Conservation (phyloP, 768 basidiomycete species). For the Sporobolomyces phaffii region DNA sequence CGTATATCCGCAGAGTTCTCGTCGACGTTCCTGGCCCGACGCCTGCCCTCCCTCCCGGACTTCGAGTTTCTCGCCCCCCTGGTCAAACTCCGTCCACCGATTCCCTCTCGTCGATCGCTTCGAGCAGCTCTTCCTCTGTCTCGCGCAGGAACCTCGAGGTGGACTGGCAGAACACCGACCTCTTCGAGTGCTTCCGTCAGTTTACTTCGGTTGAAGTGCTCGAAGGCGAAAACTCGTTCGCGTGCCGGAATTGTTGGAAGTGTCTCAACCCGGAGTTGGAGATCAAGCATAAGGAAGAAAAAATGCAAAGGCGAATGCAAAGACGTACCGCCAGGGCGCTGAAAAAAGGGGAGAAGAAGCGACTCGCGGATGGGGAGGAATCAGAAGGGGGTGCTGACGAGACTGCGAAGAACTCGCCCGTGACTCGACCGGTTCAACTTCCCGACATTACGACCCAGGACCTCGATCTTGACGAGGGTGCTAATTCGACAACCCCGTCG, state of each 20-base stretch:
- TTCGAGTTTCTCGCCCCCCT: slow-evolving; percentile 38
- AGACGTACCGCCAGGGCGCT: slow-evolving; percentile 14
- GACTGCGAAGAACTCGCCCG: slow-evolving; percentile 42
- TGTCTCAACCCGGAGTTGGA: slow-evolving; percentile 56
- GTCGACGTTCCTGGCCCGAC: slow-evolving; percentile 38
- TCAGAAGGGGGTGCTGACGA: background rate
- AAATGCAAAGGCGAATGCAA: slow-evolving; percentile 45
- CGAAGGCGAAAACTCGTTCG: slow-evolving; percentile 90
- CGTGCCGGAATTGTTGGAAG: slow-evolving; percentile 91
- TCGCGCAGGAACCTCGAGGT: background rate
- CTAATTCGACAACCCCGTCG: background rate
- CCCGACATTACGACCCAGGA: background rate
- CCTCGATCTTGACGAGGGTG: background rate
- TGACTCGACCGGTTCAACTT: slow-evolving; percentile 40
- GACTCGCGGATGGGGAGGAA: slow-evolving; percentile 36
- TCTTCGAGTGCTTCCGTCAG: slow-evolving; percentile 62
- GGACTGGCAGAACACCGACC: slow-evolving; percentile 43
- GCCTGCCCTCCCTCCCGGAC: slow-evolving; percentile 22
- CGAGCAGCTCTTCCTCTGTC: slow-evolving; percentile 2
- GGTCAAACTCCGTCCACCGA: slow-evolving; percentile 1
- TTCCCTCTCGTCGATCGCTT: background rate
- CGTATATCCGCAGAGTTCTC: slow-evolving; percentile 40
- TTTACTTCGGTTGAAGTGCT: slow-evolving; percentile 91
- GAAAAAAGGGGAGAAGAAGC: slow-evolving; percentile 44
- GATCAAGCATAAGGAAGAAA: slow-evolving; percentile 50